Evolutionary conservation across 23 red algal genomes (phyloP).

Genomic region (Agarophyton chilense): DNA sequence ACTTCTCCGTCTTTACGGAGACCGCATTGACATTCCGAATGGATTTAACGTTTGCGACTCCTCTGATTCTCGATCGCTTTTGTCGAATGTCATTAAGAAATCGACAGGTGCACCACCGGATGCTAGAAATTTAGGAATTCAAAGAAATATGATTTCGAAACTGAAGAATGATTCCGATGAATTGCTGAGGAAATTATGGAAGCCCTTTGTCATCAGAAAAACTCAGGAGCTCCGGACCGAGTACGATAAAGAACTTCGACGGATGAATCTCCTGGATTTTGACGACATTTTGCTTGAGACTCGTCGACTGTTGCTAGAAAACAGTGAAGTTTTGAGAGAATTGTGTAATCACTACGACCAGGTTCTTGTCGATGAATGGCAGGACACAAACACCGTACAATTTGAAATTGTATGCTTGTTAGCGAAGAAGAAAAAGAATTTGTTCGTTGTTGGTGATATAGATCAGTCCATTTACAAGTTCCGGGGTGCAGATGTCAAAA

Average conservation of each 20-base stretch:
- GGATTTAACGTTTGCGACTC: constrained; percentile 66
- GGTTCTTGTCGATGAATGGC: constrained; percentile 89
- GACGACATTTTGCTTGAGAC: constrained; percentile 82
- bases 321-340: constrained; percentile 3
- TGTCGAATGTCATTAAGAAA: constrained; percentile 49
- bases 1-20: constrained; percentile 66
- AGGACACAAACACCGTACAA: constrained; percentile 82
- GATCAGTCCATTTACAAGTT: constrained; percentile 90
- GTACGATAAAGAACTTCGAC: constrained; percentile 67
- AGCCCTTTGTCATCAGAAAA: background rate
- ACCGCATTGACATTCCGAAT: constrained; percentile 23
- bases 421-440: constrained; percentile 31
- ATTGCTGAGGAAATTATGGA: constrained; percentile 1
- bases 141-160: constrained; percentile 49
- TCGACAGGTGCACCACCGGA: background rate
- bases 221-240: constrained; percentile 14
- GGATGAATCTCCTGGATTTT: constrained; percentile 78
- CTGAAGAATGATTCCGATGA: constrained; percentile 72
- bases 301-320: constrained; percentile 36
- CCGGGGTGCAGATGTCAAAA: constrained; percentile 73
- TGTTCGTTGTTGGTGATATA: constrained; percentile 81
- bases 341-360: constrained; percentile 63
- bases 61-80: constrained; percentile 50
- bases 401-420: constrained; percentile 78
- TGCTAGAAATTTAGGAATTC: constrained; percentile 13